Percentiles rank a stretch among this genome's conserved stretches.
Evolutionary conservation across 805 yeast genomes (phyloP).

Genomic region (Torulaspora franciscae): DNA sequence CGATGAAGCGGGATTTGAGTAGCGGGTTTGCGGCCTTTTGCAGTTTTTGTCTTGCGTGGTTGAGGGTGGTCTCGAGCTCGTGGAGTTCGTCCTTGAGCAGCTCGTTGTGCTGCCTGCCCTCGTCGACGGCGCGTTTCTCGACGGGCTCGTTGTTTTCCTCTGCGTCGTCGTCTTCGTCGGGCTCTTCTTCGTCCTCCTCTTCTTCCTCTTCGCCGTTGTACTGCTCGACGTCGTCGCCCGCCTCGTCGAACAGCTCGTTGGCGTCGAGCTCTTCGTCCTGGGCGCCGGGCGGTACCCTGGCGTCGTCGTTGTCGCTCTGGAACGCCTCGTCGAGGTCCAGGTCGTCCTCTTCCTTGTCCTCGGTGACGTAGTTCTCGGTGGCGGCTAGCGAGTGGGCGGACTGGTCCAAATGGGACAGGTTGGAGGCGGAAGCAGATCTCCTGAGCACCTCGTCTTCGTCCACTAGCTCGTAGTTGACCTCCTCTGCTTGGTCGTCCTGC

Average conservation of each 20-base stretch:
- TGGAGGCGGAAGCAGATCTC: constrained; percentile 24
- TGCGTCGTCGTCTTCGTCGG: constrained; percentile 42
- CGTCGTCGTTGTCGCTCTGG: constrained; percentile 38
- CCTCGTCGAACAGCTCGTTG: constrained; percentile 30
- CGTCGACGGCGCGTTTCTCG: constrained; percentile 48
- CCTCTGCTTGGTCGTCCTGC: constrained; percentile 80
- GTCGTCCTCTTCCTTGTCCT: constrained; percentile 46
- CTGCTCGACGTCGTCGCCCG: constrained; percentile 36
- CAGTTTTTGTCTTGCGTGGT: constrained; percentile 66
- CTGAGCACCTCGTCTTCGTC: constrained; percentile 44
- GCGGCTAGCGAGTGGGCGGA: constrained; percentile 10
- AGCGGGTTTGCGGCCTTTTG: constrained; percentile 75
- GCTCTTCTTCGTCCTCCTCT: constrained; percentile 45
- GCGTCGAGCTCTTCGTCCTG: constrained; percentile 21
- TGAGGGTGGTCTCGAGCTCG: constrained; percentile 75
- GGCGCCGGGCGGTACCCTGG: constrained; percentile 16
- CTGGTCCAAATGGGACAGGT: constrained; percentile 15
- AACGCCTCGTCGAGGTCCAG: constrained; percentile 55
- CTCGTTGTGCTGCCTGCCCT: constrained; percentile 61
- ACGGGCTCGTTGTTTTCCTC: constrained; percentile 50
- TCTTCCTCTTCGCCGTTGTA: constrained; percentile 39
- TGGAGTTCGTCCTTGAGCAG: constrained; percentile 77
- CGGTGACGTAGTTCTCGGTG: constrained; percentile 11
- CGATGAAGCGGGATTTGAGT: constrained; percentile 79
- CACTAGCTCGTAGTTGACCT: constrained; percentile 67